phyloP scores from a whole-genome alignment of 108 stramenopile genomes.

The Skeletonema costatum region DNA sequence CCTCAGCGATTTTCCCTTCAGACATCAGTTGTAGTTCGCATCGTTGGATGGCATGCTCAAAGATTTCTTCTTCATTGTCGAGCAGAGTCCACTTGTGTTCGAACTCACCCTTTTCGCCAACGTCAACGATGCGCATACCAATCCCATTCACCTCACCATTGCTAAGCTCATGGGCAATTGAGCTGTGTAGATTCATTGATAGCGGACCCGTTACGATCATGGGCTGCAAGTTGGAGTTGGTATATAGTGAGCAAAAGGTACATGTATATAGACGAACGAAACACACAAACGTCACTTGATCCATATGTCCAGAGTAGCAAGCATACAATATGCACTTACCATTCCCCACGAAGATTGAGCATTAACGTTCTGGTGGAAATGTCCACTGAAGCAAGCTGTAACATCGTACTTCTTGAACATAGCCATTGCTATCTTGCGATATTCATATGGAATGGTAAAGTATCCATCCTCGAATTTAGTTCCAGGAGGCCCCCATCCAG shows the following conservation, averaged over 20 bases:
- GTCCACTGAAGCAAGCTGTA: slow-evolving; percentile 34
- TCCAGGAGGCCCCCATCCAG: slow-evolving; percentile 31
- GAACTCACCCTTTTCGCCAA: slow-evolving; percentile 20
- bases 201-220: slow-evolving; percentile 45
- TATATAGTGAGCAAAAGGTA: neutral
- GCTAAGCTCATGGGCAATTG: slow-evolving; percentile 25
- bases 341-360: slow-evolving; percentile 33
- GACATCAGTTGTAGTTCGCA: neutral
- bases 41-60: slow-evolving; percentile 12
- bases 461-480: slow-evolving; percentile 27
- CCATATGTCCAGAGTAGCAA: too few species aligned
- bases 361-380: slow-evolving; percentile 34
- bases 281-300: too few species aligned
- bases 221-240: neutral
- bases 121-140: slow-evolving; percentile 44
- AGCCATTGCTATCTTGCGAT: slow-evolving; percentile 30
- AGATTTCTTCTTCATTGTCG: slow-evolving; percentile 32
- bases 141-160: slow-evolving; percentile 30
- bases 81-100: slow-evolving; percentile 22
- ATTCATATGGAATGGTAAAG: slow-evolving; percentile 24
- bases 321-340: neutral
- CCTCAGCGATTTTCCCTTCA: neutral
- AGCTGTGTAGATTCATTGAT: slow-evolving; percentile 28
- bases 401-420: slow-evolving; percentile 29
- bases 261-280: neutral